phyloP scores from a whole-genome alignment of 2,329 filamentous ascomycete species.

The Aspergillus flavus region DNA sequence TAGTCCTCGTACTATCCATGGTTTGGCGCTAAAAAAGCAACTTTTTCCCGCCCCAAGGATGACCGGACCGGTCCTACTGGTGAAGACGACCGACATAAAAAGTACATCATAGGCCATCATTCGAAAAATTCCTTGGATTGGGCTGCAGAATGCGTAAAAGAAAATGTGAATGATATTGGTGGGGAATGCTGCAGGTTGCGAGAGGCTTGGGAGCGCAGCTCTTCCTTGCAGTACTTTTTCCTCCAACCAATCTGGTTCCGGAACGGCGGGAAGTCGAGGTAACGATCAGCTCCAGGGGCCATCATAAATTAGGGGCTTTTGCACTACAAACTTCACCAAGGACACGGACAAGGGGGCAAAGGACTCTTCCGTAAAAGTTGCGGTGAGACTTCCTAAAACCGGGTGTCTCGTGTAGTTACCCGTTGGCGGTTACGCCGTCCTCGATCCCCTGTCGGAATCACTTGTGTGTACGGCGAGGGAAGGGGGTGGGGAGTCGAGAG shows the following conservation, averaged over 20 bases:
- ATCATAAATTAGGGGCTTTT: constrained; percentile 8
- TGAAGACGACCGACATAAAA: constrained; percentile 3
- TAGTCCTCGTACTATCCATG: constrained; percentile 14
- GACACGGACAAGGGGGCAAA: constrained; percentile 8
- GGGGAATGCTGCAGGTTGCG: constrained; percentile 1
- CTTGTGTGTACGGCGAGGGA: not conserved
- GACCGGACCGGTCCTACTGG: constrained; percentile 13
- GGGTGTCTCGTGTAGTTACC: constrained; percentile 10
- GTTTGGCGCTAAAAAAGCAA: constrained; percentile 21
- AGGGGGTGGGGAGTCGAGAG: not conserved
- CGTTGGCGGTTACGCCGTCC: constrained; percentile 1
- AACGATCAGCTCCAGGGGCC: constrained; percentile 19
- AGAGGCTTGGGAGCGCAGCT: constrained; percentile 1
- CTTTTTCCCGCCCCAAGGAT: constrained; percentile 19
- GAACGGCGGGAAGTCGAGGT: constrained; percentile 7
- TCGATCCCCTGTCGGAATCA: not conserved
- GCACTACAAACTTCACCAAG: constrained; percentile 13
- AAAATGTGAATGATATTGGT: constrained; percentile 2
- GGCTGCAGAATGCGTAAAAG: constrained; percentile 15
- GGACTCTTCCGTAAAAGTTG: constrained; percentile 11
- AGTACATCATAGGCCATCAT: not conserved
- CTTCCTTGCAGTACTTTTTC: constrained; percentile 22
- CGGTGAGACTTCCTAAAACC: constrained; percentile 14
- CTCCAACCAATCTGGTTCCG: constrained; percentile 6
- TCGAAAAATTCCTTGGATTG: constrained; percentile 15